These are phyloP conservation scores for Yamadazyma friedrichii DNA, from an alignment of 1,139 yeast species.

Conservation along the genomic window DNA sequence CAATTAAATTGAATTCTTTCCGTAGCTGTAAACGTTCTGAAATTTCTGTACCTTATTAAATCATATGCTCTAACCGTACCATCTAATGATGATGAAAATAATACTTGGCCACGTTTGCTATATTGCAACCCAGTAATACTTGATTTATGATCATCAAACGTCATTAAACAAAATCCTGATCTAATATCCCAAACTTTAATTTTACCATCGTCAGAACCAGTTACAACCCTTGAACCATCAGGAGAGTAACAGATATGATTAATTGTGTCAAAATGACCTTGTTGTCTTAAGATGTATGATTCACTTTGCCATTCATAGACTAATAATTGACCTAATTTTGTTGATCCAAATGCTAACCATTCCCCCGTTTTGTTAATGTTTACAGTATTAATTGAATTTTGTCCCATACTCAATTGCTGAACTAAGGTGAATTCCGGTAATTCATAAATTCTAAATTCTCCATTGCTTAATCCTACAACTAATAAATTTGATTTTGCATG, in stretches of 20 bases:
- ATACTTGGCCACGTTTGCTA: conserved; percentile 83
- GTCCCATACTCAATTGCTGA: conserved; percentile 91
- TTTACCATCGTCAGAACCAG: conserved; percentile 96
- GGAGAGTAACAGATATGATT: conserved; percentile 87
- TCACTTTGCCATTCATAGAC: conserved; percentile 99
- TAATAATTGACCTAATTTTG: conserved; percentile 84
- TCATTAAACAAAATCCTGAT: conserved; percentile 89
- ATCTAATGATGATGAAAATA: conserved; percentile 88
- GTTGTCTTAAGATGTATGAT: conserved; percentile 90
- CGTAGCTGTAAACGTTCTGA: conserved; percentile 90
- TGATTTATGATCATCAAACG: conserved; percentile 88
- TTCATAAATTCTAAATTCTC: conserved; percentile 92
- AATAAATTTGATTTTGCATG: conserved; percentile 70
- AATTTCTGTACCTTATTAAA: conserved; percentile 85
- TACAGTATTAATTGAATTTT: conserved; percentile 82
- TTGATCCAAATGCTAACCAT: conserved; percentile 95
- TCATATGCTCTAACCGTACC: conserved; percentile 99
- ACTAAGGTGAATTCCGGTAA: conserved; percentile 67
- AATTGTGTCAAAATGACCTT: conserved; percentile 92
- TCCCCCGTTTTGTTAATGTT: conserved; percentile 82
- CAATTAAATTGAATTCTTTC: conserved; percentile 84
- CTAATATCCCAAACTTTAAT: conserved; percentile 94
- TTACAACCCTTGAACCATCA: conserved; percentile 88
- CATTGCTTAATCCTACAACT: conserved; percentile 88
- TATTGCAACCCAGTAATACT: conserved; percentile 87